Evolutionary conservation across 2,329 filamentous ascomycete species (phyloP).

Genomic region (Pezicula carpinea): DNA sequence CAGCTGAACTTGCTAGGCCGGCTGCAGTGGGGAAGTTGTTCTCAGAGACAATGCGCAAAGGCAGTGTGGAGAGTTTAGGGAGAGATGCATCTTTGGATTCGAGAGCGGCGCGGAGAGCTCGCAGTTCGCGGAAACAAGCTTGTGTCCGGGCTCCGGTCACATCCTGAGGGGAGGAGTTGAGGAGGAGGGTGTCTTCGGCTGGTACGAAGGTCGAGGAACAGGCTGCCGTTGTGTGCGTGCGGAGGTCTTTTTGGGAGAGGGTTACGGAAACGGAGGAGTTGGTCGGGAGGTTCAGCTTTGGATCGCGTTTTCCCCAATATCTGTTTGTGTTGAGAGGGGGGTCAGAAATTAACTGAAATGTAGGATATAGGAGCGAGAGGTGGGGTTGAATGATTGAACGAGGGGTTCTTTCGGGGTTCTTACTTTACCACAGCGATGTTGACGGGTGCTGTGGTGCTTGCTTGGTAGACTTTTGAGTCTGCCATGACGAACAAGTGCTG

Average conservation of each 20-base stretch:
- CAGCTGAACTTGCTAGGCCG: slow-evolving; percentile 71
- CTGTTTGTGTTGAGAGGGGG: slow-evolving; percentile 30
- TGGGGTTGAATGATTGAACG: slow-evolving; percentile 9
- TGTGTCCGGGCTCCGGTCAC: slow-evolving; percentile 87
- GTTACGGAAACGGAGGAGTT: slow-evolving; percentile 98
- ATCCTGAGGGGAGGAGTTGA: slow-evolving; percentile 81
- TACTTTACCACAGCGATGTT: slow-evolving; percentile 99
- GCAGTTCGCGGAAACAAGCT: slow-evolving; percentile 85
- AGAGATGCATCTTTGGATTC: slow-evolving; percentile 68
- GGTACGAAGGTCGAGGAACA: slow-evolving; percentile 67
- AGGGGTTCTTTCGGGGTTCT: slow-evolving; percentile 18
- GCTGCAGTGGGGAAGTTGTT: slow-evolving; percentile 99
- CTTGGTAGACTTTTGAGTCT: slow-evolving; percentile 64
- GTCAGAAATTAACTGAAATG: not conserved
- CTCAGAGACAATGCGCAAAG: slow-evolving; percentile 84
- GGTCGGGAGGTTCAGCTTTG: slow-evolving; percentile 91
- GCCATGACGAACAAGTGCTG: slow-evolving; percentile 22
- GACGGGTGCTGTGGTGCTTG: slow-evolving; percentile 93
- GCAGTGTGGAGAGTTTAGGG: slow-evolving; percentile 73
- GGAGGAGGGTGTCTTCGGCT: slow-evolving; percentile 65
- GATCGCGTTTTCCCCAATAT: slow-evolving; percentile 97
- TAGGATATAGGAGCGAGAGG: slow-evolving; percentile 4
- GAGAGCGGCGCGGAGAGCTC: slow-evolving; percentile 68
- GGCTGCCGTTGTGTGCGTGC: slow-evolving; percentile 92
- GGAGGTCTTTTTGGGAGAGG: slow-evolving; percentile 87